phyloP scores from a whole-genome alignment of 768 basidiomycete species.

The Leccinellum albellum region DNA sequence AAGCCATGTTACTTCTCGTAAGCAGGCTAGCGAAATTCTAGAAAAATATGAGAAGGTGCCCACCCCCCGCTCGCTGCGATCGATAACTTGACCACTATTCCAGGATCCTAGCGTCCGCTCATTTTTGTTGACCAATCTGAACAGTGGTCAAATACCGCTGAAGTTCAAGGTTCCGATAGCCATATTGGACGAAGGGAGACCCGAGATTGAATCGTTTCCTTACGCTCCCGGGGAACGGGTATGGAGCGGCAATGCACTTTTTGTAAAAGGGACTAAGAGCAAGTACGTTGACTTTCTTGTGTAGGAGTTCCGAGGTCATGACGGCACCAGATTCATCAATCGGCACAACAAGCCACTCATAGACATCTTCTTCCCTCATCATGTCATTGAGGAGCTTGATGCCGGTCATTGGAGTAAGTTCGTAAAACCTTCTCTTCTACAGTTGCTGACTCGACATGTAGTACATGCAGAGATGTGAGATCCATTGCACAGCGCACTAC shows the following conservation, averaged over 20 bases:
- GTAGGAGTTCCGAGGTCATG: not conserved
- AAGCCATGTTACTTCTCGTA: slow-evolving; percentile 52
- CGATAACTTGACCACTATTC: slow-evolving; percentile 4
- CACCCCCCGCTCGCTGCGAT: not conserved
- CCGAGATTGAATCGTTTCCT: slow-evolving; percentile 75
- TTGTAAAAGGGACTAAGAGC: slow-evolving; percentile 79
- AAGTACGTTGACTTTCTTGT: slow-evolving; percentile 39
- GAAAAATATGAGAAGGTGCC: slow-evolving; percentile 58
- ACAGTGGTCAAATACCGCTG: slow-evolving; percentile 36
- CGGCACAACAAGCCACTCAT: slow-evolving; percentile 59
- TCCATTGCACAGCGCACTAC: not conserved
- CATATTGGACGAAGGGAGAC: slow-evolving; percentile 57
- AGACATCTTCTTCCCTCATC: slow-evolving; percentile 69
- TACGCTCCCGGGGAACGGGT: slow-evolving; percentile 51
- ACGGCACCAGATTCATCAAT: slow-evolving; percentile 63
- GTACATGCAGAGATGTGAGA: slow-evolving; percentile 76
- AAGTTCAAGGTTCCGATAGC: slow-evolving; percentile 73
- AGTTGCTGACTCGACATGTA: slow-evolving; percentile 25
- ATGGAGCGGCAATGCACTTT: slow-evolving; percentile 61
- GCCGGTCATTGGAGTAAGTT: slow-evolving; percentile 84
- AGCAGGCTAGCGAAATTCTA: slow-evolving; percentile 68
- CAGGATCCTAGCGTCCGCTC: slow-evolving; percentile 74
- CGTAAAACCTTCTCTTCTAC: not conserved
- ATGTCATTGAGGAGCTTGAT: slow-evolving; percentile 59
- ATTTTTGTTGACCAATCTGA: slow-evolving; percentile 83